Evolutionary conservation across 1,284 basidiomycete species (phyloP).

Genomic region (Mycena citricolor): DNA sequence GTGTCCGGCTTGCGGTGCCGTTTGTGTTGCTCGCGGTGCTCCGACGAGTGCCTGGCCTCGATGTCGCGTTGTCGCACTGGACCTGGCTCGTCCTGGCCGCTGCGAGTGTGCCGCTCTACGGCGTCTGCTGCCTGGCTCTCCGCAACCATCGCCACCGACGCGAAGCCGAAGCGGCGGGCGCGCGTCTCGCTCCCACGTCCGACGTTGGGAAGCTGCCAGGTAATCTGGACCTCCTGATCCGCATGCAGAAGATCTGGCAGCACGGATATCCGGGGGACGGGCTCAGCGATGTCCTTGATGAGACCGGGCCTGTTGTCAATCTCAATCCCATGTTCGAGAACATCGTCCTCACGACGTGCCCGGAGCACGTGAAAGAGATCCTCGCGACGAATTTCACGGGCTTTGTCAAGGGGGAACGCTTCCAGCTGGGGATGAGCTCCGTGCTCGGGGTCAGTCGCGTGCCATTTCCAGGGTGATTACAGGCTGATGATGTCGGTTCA

Average conservation of each 20-base stretch:
- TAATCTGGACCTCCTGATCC: conserved; percentile 23
- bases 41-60: conserved; percentile 14
- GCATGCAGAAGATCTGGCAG: conserved; percentile 15
- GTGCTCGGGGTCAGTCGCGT: conserved; percentile 36
- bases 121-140: conserved; percentile 11
- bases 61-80: conserved; percentile 15
- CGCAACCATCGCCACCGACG: conserved; percentile 14
- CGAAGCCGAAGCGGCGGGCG: conserved; percentile 27
- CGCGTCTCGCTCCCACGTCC: conserved; percentile 23
- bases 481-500: not conserved
- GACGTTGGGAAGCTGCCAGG: conserved; percentile 20
- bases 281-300: conserved; percentile 21
- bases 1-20: conserved; percentile 12
- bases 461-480: no score
- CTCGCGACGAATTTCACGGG: conserved; percentile 26
- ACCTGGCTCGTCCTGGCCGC: conserved; percentile 20
- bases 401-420: conserved; percentile 30
- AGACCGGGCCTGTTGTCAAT: conserved; percentile 29
- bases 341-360: conserved; percentile 32
- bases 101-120: conserved; percentile 15
- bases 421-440: conserved; percentile 27
- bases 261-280: conserved; percentile 25
- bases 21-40: conserved; percentile 21
- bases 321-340: conserved; percentile 30
- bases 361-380: conserved; percentile 29